Evolutionary conservation across 306 rosid genomes (phyloP).

Genomic region (Cicer chorassanicum): DNA sequence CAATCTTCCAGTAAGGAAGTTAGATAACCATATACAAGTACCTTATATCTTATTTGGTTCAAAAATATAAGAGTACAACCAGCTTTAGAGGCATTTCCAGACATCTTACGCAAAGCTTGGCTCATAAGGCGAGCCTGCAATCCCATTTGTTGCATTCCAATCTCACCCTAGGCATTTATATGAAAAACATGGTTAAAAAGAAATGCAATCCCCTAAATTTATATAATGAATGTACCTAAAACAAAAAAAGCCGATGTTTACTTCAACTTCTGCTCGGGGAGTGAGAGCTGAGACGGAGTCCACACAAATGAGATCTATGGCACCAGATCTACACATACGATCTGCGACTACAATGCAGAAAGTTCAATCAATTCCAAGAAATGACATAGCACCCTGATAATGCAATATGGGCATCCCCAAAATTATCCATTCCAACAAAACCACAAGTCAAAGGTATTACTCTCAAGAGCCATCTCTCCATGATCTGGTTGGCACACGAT

Average conservation of each 20-base stretch:
- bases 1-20: conserved; percentile 20
- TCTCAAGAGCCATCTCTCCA: conserved; percentile 99
- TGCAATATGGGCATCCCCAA: conserved; percentile 37
- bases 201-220: conserved; percentile 20
- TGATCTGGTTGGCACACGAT: conserved; percentile 99
- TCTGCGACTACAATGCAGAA: conserved; percentile 77
- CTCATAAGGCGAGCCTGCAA: conserved; percentile 99
- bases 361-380: conserved; percentile 46
- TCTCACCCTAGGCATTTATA: conserved; percentile 73
- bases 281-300: conserved; percentile 99
- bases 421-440: conserved; percentile 42
- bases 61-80: conserved; percentile 94
- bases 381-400: conserved; percentile 20
- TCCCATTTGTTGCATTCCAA: conserved; percentile 99
- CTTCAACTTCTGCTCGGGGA: conserved; percentile 98
- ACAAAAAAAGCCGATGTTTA: conserved; percentile 41
- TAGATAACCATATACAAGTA: conserved; percentile 46
- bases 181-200: conserved; percentile 43
- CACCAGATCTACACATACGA: conserved; percentile 99
- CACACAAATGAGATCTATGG: conserved; percentile 92
- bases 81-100: conserved; percentile 99
- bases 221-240: conserved; percentile 26
- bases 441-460: conserved; percentile 56
- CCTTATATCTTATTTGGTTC: conserved; percentile 99
- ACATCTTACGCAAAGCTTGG: conserved; percentile 98